Conservation (phyloP, 2,329 filamentous ascomycete genomes). For the Pyrenochaeta sp. region DNA sequence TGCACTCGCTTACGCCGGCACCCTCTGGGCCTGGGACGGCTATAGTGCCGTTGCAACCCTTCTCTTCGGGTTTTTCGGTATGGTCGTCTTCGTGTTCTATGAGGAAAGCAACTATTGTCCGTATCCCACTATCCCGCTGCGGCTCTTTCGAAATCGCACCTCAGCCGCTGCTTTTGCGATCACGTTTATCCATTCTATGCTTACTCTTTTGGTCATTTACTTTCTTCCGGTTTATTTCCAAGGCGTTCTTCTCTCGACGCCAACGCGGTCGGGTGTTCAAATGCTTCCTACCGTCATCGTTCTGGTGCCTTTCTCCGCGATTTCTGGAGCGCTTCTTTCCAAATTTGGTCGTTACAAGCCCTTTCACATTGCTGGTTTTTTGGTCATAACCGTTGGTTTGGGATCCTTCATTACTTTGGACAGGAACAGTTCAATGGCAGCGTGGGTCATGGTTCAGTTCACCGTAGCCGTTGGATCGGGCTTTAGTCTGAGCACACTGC, state of each 20-base stretch:
- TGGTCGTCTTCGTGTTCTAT: conserved; percentile 48
- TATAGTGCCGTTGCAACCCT: conserved; percentile 52
- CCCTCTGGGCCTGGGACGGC: conserved; percentile 51
- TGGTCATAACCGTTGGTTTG: conserved; percentile 1
- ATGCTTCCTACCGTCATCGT: conserved; percentile 37
- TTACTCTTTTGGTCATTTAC: conserved; percentile 50
- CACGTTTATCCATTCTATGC: conserved; percentile 51
- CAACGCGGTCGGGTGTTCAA: conserved; percentile 45
- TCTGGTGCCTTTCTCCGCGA: conserved; percentile 1
- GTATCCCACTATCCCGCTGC: conserved; percentile 46
- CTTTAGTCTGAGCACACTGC: conserved; percentile 37
- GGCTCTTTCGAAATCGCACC: conserved; percentile 54
- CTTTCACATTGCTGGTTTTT: conserved; percentile 8
- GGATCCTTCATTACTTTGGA: conserved; percentile 14
- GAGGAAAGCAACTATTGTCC: conserved; percentile 37
- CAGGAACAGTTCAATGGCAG: conserved; percentile 5
- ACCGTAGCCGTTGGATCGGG: conserved; percentile 2
- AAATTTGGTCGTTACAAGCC: conserved; percentile 35
- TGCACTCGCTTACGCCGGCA: conserved; percentile 55
- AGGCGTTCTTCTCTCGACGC: conserved; percentile 45
- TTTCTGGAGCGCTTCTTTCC: conserved; percentile 5
- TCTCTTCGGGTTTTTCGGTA: conserved; percentile 50
- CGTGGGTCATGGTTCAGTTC: conserved; percentile 16
- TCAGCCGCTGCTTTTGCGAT: conserved; percentile 36
- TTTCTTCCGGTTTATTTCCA: conserved; percentile 60